Base-by-base conservation (phyloP, 2,329 filamentous ascomycete genomes). In the Acarospora socialis region DNA sequence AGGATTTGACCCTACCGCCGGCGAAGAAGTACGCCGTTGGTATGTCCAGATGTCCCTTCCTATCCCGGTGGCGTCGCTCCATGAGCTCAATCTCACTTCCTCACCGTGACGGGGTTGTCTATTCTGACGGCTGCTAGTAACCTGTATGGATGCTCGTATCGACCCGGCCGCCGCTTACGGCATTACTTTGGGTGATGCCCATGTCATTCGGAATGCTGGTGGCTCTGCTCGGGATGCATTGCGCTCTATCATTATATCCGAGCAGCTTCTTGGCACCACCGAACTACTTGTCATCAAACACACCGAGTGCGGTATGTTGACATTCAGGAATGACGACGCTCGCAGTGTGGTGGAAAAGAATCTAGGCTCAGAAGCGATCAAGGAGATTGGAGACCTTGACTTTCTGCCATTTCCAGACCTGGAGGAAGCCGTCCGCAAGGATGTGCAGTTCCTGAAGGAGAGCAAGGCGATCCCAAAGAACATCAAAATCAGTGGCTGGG, bases 121-220 rank as follows among this genome's bases (percentile, higher is more conserved):
- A 42, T 53, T 17, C 24, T 25, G 34, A 35, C 26, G 30, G 18
- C 8, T 3, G 7, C 13, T 17, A 68, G 66, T 87, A 26, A 81
- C 79, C 0, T 90, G 81, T 55, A 90, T 90, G 80, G 81, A 90
- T 47, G 77, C 81, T 4, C 72, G 81, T 8, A 62, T 64, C 52
- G 66, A 87, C 45, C 73, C 81, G 0, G 66, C 71, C 3, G 59
- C 67, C 8, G 77, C 77, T 1, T 77, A 83, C 33, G 77, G 75
- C 6, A 76, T 86, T 35, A 58, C 66, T 13, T 66, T 81, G 12
- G 81, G 81, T 23, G 78, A 84, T 41, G 81, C 81, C 0, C 81
- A 90, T 53, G 70, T 84, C 19, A 77, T 84, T 37, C 72, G 80
- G 36, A 86, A 84, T 44, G 77, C 75, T 7, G 77, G 77, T 3